Evolutionary conservation across 805 yeast genomes (phyloP).

Genomic region (Hagleromyces aurorensis): DNA sequence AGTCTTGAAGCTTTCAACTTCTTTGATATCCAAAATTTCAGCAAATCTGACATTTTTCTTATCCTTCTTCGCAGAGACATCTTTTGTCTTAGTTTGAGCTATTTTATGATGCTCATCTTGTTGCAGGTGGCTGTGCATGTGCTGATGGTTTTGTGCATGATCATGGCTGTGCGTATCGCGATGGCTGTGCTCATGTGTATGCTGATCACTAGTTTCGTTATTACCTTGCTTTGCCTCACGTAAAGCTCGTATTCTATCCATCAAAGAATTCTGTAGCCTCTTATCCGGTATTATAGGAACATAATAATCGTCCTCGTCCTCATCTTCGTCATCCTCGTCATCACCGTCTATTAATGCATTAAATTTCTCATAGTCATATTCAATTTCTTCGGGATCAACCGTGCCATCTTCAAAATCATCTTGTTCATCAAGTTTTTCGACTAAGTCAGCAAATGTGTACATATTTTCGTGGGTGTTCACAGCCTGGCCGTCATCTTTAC

Average conservation of each 20-base stretch:
- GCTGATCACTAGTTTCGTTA: too few species aligned
- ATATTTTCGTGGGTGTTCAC: slow-evolving; percentile 19
- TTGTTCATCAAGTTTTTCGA: slow-evolving; percentile 26
- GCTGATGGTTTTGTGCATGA: too few species aligned
- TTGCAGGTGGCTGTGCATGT: background rate
- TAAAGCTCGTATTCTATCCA: slow-evolving; percentile 22
- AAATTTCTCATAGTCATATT: slow-evolving; percentile 20
- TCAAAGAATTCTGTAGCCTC: slow-evolving; percentile 20
- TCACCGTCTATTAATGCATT: slow-evolving; percentile 6
- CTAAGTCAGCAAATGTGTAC: slow-evolving; percentile 30
- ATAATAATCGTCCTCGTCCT: slow-evolving; percentile 16
- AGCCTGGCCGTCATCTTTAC: background rate
- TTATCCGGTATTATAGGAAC: slow-evolving; percentile 20
- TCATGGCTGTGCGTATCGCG: too few species aligned
- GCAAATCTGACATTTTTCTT: slow-evolving; percentile 30
- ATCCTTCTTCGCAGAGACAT: slow-evolving; percentile 6
- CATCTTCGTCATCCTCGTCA: slow-evolving; percentile 12
- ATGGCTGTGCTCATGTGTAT: too few species aligned
- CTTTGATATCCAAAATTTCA: slow-evolving; percentile 24
- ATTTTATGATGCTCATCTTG: background rate
- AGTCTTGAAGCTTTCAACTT: slow-evolving; percentile 28
- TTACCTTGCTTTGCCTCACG: slow-evolving; percentile 6
- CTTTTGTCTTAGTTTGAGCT: slow-evolving; percentile 1
- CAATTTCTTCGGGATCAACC: slow-evolving; percentile 13
- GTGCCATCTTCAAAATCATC: slow-evolving; percentile 24